Base-by-base conservation (phyloP, 257 asterid species). In the Solanum appendiculatum region DNA sequence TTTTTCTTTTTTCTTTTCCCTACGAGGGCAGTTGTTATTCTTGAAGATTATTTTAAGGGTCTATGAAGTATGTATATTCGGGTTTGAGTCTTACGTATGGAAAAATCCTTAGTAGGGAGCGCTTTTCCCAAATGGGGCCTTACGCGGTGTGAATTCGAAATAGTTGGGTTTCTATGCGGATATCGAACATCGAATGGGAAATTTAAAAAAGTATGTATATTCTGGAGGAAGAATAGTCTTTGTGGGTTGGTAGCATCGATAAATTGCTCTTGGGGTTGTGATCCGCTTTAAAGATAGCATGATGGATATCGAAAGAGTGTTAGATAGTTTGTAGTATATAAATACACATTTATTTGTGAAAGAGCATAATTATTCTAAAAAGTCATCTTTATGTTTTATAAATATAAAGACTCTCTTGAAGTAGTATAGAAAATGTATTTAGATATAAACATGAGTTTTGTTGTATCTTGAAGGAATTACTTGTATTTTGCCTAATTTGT, bases 91-190 rank as follows among this genome's bases (percentile, higher is more conserved):
- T 0, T 18, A 51, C n/a, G n/a, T 54, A 54, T 6, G 4, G 0
- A 51, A 48, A 16, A 6, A 54, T 54, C 1, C 3, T 6, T 44
- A 2, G 18, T 44, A 12, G 18, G 51, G 51, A 44, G 51, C 5
- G 2, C 18, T 44, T 44, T 1, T 15, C 51, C 51, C 4, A 3
- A 33, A 33, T 33, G 34, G 34, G 34, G 34, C 3, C 34, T 3
- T 33, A 33, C 34, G 5, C 42, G 0, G 6, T 46, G 1, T 16
- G n/a, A 16, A 6, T 51, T 0, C 0, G n/a, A 1, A 51, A 51
- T 2, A 51, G n/a, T 18, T 0, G 4, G 0, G 9, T 6, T 16
- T 51, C 6, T 16, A 18, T 6, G 60, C 0, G 1, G 3, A 2
- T 51, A 51, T 51, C 2, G n/a, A 51, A 51, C 9, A 6, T 4